Base-by-base conservation (phyloP, 148 eudicot genomes). In the Beta vulgaris region DNA sequence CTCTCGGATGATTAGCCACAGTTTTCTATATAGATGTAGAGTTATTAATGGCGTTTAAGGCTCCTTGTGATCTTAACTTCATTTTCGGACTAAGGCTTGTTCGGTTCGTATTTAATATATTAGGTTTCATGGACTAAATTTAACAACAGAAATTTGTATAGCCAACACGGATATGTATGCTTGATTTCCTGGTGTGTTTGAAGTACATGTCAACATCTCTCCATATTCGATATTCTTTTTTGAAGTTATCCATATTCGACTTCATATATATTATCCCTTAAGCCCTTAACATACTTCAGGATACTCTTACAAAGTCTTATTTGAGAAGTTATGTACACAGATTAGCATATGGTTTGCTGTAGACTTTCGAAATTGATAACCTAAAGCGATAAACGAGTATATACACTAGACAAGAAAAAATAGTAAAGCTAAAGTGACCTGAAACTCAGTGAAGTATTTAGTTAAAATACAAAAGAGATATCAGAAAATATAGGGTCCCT, bases 401-500 rank as follows among this genome's bases (percentile, higher is more conserved):
- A 23, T 55, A 36, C 10, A 35, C 28, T 34, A 26, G 55, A 32
- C 15, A 57, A 15, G 68, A 28, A n/a, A 21, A 34, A 57, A 55
- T 21, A 7, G 69, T 18, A 12, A 32, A 58, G n/a, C 25, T 57
- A 2, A 66, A 42, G n/a, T 25, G 4, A 70, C 40, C 26, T 48
- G 28, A 48, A 26, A 13, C 21, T 63, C 48, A 28, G 44, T 26
- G 34, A 71, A 72, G 25, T 37, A 77, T 53, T 39, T 23, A 4
- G n/a, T 68, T 71, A 44, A 25, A 59, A 57, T 37, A 43, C 5
- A 36, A 60, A 59, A n/a, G 48, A 35, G 29, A 54, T 28, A 68
- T n/a, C 36, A 37, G 9, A 49, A 54, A 74, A 35, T 29, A 62
- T 37, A 77, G 44, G 36, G 40, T 61, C 73, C 43, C 67, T 66